Percentiles rank a stretch among this genome's conserved stretches.
These are phyloP conservation scores for Aspergillus nanangensis DNA, from an alignment of 495 filamentous ascomycete genomes.

Conservation along the genomic window DNA sequence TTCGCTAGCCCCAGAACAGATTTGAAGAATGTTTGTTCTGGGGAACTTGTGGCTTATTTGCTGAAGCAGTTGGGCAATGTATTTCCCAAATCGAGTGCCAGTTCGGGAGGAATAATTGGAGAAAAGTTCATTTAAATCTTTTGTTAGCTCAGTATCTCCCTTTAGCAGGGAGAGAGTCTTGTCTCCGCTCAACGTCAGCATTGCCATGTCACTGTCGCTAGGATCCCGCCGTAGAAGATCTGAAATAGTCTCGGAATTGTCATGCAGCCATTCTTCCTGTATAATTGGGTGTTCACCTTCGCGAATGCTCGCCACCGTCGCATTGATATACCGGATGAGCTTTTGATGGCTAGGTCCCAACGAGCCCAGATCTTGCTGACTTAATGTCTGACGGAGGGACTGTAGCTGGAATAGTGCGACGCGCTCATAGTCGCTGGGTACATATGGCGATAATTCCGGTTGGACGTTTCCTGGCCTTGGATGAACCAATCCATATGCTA, in stretches of 20 bases:
- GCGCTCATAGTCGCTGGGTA: not conserved
- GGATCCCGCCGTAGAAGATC: not conserved
- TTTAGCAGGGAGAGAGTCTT: not conserved
- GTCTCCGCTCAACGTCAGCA: not conserved
- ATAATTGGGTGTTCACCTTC: not conserved
- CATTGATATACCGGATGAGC: not conserved
- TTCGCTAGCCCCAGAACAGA: not conserved
- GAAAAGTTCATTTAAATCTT: not conserved
- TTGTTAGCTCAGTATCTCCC: not conserved
- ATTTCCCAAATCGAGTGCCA: too few species aligned
- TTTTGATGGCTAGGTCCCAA: not conserved
- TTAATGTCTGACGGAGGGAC: not conserved
- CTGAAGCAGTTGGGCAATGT: not conserved
- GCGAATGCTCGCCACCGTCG: not conserved
- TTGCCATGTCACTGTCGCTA: not conserved
- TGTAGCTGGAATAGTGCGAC: not conserved
- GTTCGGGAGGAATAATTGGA: too few species aligned
- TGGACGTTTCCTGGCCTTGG: not conserved
- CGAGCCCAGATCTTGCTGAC: not conserved
- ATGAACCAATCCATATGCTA: not conserved
- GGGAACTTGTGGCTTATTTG: not conserved
- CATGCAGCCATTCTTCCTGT: not conserved
- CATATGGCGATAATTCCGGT: not conserved
- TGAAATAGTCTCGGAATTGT: not conserved
- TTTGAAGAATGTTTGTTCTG: not conserved